These are phyloP conservation scores for Pythium dissimile DNA, from an alignment of 352 stramenopile genomes.

Conservation along the genomic window DNA sequence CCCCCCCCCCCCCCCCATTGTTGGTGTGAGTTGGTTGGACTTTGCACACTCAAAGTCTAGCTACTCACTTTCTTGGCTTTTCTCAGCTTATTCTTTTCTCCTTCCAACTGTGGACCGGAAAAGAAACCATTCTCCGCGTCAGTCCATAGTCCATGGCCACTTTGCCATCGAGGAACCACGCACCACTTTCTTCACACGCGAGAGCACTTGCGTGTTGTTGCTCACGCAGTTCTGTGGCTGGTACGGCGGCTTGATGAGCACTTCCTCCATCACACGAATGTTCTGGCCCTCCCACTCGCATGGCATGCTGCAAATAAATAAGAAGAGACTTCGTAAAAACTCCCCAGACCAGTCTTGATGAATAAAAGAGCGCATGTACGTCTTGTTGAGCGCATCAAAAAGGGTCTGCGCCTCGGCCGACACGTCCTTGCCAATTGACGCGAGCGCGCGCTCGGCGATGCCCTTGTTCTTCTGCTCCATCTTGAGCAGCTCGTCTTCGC, in stretches of 20 bases:
- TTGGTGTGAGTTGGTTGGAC: neutral
- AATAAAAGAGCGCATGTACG: conserved; percentile 33
- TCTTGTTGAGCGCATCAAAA: conserved; percentile 89
- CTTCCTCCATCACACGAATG: conserved; percentile 84
- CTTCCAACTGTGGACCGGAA: conserved; percentile 41
- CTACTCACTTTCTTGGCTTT: conserved; percentile 45
- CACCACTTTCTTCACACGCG: conserved; percentile 85
- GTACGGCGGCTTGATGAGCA: conserved; percentile 84
- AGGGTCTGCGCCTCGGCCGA: conserved; percentile 65
- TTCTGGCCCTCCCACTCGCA: conserved; percentile 79
- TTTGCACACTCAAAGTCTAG: conserved; percentile 10
- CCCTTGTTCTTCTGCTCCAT: conserved; percentile 76
- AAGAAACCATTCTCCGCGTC: neutral
- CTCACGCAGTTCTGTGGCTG: conserved; percentile 76
- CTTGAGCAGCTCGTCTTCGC: conserved; percentile 65
- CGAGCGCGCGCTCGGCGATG: conserved; percentile 60
- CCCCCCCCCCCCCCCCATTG: no score
- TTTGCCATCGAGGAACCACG: conserved; percentile 11
- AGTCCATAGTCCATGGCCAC: no score
- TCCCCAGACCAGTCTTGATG: neutral
- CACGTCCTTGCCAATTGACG: conserved; percentile 79
- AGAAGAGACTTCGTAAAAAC: neutral
- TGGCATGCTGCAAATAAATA: conserved; percentile 47
- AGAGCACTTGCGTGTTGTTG: conserved; percentile 67
- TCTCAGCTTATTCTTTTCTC: conserved; percentile 71